Evolutionary conservation across 140 eudicot species (phyloP), one percentile per base, ranked within the genome.

Genomic region (Oenanthe javanica): DNA sequence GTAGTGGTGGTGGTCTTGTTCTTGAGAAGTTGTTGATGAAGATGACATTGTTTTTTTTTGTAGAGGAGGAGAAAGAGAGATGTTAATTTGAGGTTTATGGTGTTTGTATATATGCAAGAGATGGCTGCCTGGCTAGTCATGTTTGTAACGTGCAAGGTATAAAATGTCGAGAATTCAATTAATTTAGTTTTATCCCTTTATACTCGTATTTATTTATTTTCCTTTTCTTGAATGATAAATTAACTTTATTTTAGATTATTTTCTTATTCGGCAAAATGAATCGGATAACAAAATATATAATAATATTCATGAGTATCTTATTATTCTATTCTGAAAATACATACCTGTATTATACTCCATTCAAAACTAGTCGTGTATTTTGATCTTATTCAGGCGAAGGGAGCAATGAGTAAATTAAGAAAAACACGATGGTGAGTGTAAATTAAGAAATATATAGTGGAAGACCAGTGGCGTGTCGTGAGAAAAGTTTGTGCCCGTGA

Each of bases 1-100:
- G 69, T 78, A 52, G 59, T 63, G 47, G 59, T 63, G 47, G n/a
- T 45, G 83, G 81, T 59, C 69, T 59, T 59, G 69, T n/a, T 59
- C 69, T 59, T 59, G 69, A n/a, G 69, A 59, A 7, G 64, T 57
- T 57, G 69, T 1, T 7, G 69, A 59, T 21, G 69, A 50, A 2
- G 54, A 59, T n/a, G 69, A 59, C 69, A 59, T 59, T 57, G 25
- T 57, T 52, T 14, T 4, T 40, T 31, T 31, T 31, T 31, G 31
- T 40, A 40, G 3, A 40, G 21, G 59, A 52, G 59, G 15, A 19
- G 16, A 52, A 3, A 19, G 2, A 52, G 4, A 6, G 14, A 21
- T 52, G 31, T 31, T 31, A 31, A 21, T 52, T 52, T 52, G 59
- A 52, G 6, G 59, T 14, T 52, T 52, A 4, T 49, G 10, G 14